phyloP scores from a whole-genome alignment of 495 filamentous ascomycete genomes.

The Cladorrhinum samala region DNA sequence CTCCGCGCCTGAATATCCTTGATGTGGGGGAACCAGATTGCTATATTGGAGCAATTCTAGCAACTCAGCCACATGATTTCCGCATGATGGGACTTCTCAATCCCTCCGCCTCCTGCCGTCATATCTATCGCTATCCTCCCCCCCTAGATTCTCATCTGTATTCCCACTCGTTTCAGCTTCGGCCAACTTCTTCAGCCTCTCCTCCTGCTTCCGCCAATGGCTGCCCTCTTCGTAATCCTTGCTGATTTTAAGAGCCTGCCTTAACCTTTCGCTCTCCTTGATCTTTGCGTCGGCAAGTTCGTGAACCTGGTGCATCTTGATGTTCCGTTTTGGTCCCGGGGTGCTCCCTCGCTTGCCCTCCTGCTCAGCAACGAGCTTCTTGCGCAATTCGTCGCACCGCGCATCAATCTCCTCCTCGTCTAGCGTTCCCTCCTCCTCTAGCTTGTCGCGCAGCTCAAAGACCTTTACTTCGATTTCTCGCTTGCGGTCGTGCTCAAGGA shows the following conservation, averaged over 20 bases:
- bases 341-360: constrained; percentile 26
- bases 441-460: constrained; percentile 76
- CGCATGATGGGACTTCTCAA: background rate
- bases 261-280: constrained; percentile 82
- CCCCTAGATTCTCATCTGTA: background rate
- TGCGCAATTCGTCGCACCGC: constrained; percentile 56
- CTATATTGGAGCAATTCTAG: too few relatives aligned
- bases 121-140: background rate
- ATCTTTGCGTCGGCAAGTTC: constrained; percentile 95
- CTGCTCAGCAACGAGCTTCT: constrained; percentile 52
- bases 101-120: background rate
- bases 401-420: constrained; percentile 76
- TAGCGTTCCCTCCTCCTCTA: constrained; percentile 85
- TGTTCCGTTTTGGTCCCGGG: constrained; percentile 40
- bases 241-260: constrained; percentile 82
- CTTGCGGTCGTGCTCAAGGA: constrained; percentile 87
- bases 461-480: constrained; percentile 87
- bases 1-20: background rate
- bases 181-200: constrained; percentile 54
- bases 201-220: constrained; percentile 66
- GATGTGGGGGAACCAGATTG: background rate
- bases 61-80: too few relatives aligned
- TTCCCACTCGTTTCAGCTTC: background rate
- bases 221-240: constrained; percentile 83
- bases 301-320: constrained; percentile 94